These are phyloP conservation scores for Vitis rotundifolia DNA, from an alignment of 164 flowering plant genomes.

Conservation along the genomic window DNA sequence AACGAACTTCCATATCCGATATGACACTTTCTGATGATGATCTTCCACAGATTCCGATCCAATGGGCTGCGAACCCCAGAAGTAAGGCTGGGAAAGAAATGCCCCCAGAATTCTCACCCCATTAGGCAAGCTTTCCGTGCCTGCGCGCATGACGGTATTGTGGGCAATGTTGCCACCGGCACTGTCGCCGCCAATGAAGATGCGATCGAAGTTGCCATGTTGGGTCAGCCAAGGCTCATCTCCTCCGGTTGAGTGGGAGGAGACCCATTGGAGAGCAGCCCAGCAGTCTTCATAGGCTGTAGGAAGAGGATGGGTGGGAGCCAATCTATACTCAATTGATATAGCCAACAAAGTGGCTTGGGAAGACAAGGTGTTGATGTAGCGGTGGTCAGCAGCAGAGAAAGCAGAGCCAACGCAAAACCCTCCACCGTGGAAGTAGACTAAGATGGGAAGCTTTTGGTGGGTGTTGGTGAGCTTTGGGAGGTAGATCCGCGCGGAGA, in stretches of 20 bases:
- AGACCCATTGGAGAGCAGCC: slow-evolving; percentile 56
- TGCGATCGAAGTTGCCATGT: slow-evolving; percentile 36
- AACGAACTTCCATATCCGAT: slow-evolving; percentile 4
- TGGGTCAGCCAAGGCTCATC: slow-evolving; percentile 45
- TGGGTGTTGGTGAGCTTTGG: too few species aligned
- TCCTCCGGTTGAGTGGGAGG: slow-evolving; percentile 19
- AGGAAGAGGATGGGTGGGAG: slow-evolving; percentile 55
- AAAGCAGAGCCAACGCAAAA: slow-evolving; percentile 5
- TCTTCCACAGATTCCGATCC: slow-evolving; percentile 9
- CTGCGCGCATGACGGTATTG: slow-evolving; percentile 21
- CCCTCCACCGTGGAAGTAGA: slow-evolving; percentile 20
- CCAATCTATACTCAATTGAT: slow-evolving; percentile 19
- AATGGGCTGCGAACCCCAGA: slow-evolving; percentile 34
- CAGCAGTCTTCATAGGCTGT: slow-evolving; percentile 55
- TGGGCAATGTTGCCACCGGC: slow-evolving; percentile 63
- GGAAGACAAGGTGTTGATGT: background rate
- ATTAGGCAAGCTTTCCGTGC: background rate
- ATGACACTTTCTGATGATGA: background rate
- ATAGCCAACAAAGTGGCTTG: too few species aligned
- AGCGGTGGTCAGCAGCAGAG: background rate
- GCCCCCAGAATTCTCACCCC: slow-evolving; percentile 26
- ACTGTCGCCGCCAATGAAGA: slow-evolving; percentile 63
- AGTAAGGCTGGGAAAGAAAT: slow-evolving; percentile 21
- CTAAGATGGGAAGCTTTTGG: slow-evolving; percentile 15
- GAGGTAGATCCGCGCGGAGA: too few species aligned